Base-by-base conservation (phyloP, 192 early-diverging fungal genomes). In the Entomortierella lignicola region DNA sequence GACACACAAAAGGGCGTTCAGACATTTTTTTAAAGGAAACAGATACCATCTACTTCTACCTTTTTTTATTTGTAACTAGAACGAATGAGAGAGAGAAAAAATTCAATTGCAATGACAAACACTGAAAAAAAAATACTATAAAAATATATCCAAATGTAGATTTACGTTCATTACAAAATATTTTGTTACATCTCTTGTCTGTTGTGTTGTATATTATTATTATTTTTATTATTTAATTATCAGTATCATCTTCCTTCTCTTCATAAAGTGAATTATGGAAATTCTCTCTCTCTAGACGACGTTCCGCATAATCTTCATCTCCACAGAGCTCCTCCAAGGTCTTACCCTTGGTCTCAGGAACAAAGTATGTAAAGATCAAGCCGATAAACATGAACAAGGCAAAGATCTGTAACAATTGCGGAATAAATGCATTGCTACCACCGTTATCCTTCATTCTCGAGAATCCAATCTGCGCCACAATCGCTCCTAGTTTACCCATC, bases 261-360 rank as follows among this genome's bases (percentile, higher is more conserved):
- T 50, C 41, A 23, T 60, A 47, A n/a, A 75, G 30, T 8, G 39
- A 27, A 42, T 71, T 71, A 11, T 72, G 50, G 21, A 32, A 27
- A 17, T 39, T 26, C n/a, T 77, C 58, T 18, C 66, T 29, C n/a
- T 77, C 42, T 15, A 77, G 34, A 26, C 66, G 66, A 8, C 66
- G 39, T 4, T 42, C 34, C 1, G 72, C 63, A 50, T 69, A 66
- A 21, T 79, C 75, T 2, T 63, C 70, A 18, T 81, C 84, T 1
- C 71, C 72, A 30, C 79, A 80, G 37, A 93, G 72, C 56, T 91
- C 85, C 48, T 93, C 91, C 15, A 93, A 82, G 20, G 89, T 91
- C 57, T 89, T 82, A 55, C 93, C 93, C 73, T 92, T 93, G 52
- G 93, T 95, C 84, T 96, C 95, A 7, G 94, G 94, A 20, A 95